These are phyloP conservation scores for Peterozyma xylosa DNA, from an alignment of 805 yeast species.

Conservation along the genomic window DNA sequence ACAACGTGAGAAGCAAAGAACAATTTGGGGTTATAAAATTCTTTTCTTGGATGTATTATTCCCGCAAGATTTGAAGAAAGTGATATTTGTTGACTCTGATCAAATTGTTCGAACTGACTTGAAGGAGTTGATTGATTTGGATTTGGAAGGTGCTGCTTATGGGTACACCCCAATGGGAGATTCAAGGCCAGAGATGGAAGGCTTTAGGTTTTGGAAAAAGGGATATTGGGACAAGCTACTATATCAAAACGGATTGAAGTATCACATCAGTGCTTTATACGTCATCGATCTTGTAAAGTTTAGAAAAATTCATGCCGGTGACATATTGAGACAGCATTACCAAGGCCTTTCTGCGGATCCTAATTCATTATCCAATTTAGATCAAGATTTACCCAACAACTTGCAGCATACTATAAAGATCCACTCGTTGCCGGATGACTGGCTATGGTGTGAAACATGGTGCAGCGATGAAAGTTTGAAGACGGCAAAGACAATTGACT, in stretches of 20 bases:
- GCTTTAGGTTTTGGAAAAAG: slow-evolving; percentile 83
- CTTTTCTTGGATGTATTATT: slow-evolving; percentile 81
- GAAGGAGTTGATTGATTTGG: slow-evolving; percentile 57
- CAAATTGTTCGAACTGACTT: slow-evolving; percentile 75
- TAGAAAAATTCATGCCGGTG: slow-evolving; percentile 68
- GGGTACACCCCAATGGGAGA: slow-evolving; percentile 88
- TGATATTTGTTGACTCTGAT: slow-evolving; percentile 83
- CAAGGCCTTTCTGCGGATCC: slow-evolving; percentile 78
- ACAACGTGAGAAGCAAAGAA: slow-evolving; percentile 72
- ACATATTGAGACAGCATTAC: slow-evolving; percentile 73
- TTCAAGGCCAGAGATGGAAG: slow-evolving; percentile 72
- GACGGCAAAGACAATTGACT: slow-evolving; percentile 70
- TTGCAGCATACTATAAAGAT: slow-evolving; percentile 64
- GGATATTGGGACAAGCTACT: slow-evolving; percentile 81
- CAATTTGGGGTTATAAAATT: slow-evolving; percentile 84
- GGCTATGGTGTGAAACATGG: slow-evolving; percentile 96
- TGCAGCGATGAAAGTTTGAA: slow-evolving; percentile 56
- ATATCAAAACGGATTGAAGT: slow-evolving; percentile 45
- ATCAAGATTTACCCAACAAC: slow-evolving; percentile 91
- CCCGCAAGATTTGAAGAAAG: slow-evolving; percentile 67
- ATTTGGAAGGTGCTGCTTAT: slow-evolving; percentile 76
- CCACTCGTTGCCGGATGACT: slow-evolving; percentile 67
- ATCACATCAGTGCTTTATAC: slow-evolving; percentile 80
- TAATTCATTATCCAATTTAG: slow-evolving; percentile 70
- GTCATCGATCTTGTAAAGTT: slow-evolving; percentile 70